Percentiles rank a stretch among this genome's conserved stretches.
phyloP scores from a whole-genome alignment of 139 green algal species.

The Nannochloris sp. region DNA sequence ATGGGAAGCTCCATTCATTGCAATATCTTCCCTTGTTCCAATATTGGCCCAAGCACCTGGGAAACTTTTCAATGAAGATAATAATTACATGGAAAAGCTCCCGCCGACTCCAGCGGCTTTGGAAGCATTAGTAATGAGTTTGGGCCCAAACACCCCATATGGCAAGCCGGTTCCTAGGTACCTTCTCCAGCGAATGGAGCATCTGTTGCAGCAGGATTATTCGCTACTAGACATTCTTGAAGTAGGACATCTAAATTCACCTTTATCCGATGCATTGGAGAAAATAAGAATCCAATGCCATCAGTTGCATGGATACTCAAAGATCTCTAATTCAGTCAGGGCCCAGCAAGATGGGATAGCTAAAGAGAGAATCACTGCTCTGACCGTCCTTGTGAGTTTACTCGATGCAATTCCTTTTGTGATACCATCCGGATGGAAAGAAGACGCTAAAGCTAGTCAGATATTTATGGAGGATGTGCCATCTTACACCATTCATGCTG shows the following conservation, averaged over 20 bases:
- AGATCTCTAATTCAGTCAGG: constrained; percentile 12
- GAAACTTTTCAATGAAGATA: constrained; percentile 9
- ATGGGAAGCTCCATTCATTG: constrained; percentile 45
- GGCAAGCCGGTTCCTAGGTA: not conserved
- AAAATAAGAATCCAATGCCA: constrained; percentile 43
- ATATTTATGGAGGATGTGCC: constrained; percentile 31
- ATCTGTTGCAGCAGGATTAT: constrained; percentile 1
- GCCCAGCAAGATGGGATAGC: constrained; percentile 7
- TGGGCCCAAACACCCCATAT: constrained; percentile 34
- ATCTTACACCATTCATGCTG: constrained; percentile 41
- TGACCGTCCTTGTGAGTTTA: constrained; percentile 45
- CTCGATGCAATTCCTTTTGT: constrained; percentile 47
- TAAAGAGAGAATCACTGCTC: constrained; percentile 21
- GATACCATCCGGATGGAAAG: constrained; percentile 47
- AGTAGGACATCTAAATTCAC: constrained; percentile 19
- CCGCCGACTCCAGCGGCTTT: not conserved
- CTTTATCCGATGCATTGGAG: constrained; percentile 21
- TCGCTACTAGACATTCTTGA: constrained; percentile 32
- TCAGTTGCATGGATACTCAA: constrained; percentile 26
- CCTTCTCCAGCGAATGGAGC: not conserved
- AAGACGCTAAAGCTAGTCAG: not conserved
- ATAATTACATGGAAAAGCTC: not conserved
- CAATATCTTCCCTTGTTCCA: constrained; percentile 43
- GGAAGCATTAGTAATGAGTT: constrained; percentile 7
- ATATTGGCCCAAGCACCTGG: constrained; percentile 27